Base-by-base conservation (phyloP, 2,329 filamentous ascomycete species). In the Triangularia setosa region DNA sequence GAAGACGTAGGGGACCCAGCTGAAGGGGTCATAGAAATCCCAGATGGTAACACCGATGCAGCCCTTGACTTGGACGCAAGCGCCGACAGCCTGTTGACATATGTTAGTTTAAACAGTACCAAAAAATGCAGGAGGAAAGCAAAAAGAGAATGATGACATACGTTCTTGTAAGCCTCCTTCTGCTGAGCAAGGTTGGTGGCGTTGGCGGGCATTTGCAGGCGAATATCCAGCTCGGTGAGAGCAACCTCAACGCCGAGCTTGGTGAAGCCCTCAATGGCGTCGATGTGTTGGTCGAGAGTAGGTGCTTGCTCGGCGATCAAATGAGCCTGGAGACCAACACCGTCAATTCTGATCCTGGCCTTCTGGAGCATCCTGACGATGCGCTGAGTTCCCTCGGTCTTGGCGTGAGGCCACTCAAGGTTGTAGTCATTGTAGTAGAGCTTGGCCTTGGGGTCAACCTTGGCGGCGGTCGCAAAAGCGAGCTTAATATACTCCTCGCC, bases 351-450 rank as follows among this genome's bases (percentile, higher is more conserved):
- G 52, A 81, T 78, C n/a, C 82, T 80, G 3, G 79, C 77, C 5
- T 75, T 69, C 67, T 79, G 74, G 35, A 84, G 69, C 48, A 77
- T 73, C 64, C 76, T 72, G 60, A 84, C 77, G 35, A 85, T 80
- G 18, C 77, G 71, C 21, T 78, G 69, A 0, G 79, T 78, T 1
- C 74, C 77, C 23, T 78, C 76, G 16, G 78, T 77, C 74, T 85
- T 85, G 58, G 76, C 70, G 11, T 77, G 74, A 30, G 69, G 67
- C 7, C 27, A 67, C 73, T 89, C 87, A 66, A 87, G 83, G 74
- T 79, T 82, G 75, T 86, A 87, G 72, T 87, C 84, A 73, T 87
- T 87, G 76, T 84, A 85, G 73, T 86, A 87, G 1, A 87, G 75
- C 73, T 84, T 86, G 12, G 81, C 82, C 0, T 73, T 69, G 0